phyloP scores from a whole-genome alignment of 2,329 filamentous ascomycete genomes.

The Colletotrichum phormii region DNA sequence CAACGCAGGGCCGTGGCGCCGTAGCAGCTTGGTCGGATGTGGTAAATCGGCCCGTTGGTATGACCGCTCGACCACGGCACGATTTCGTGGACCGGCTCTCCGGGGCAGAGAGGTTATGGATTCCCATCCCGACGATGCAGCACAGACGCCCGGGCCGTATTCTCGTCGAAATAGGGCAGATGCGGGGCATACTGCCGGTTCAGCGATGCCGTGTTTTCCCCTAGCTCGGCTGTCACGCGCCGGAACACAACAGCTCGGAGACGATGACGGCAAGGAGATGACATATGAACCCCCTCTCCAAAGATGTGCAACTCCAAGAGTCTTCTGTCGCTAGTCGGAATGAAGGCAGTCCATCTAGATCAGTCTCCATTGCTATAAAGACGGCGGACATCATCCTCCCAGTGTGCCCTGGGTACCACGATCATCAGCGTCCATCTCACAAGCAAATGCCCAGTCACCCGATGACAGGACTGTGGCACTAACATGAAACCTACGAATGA shows the following conservation, averaged over 20 bases:
- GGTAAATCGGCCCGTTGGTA: background rate
- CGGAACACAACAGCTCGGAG: background rate
- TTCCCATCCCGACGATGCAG: background rate
- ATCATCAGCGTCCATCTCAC: background rate
- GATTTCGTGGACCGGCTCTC: background rate
- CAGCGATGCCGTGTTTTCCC: slow-evolving; percentile 1
- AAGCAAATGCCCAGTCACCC: background rate
- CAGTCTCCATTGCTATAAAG: no score
- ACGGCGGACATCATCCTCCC: background rate
- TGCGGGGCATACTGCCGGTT: background rate
- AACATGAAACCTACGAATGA: background rate
- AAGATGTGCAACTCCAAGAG: background rate
- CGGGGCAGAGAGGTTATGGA: background rate
- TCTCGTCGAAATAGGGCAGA: background rate
- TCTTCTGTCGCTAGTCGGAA: background rate
- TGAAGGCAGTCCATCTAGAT: no score
- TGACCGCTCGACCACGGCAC: background rate
- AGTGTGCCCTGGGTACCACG: background rate
- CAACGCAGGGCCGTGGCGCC: background rate
- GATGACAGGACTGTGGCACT: background rate
- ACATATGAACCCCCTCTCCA: background rate
- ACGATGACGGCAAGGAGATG: background rate
- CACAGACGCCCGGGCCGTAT: background rate
- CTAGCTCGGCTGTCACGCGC: background rate
- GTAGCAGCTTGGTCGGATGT: background rate